These are phyloP conservation scores for Cynanchum wilfordii DNA, from an alignment of 257 asterid species.

Conservation along the genomic window DNA sequence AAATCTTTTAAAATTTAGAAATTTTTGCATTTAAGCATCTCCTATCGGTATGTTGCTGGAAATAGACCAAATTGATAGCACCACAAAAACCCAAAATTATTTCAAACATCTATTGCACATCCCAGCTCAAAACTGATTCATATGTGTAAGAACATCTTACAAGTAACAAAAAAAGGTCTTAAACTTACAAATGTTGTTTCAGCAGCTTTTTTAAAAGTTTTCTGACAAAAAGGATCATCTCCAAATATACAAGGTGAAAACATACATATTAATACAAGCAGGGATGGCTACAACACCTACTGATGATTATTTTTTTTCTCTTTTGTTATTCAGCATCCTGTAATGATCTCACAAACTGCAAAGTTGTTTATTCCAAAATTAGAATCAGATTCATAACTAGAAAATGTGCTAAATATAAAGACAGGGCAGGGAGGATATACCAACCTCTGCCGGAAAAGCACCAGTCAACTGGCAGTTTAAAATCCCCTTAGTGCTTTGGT, in stretches of 20 bases:
- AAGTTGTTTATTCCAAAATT: neutral
- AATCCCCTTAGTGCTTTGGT: slow-evolving; percentile 24
- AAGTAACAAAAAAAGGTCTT: neutral
- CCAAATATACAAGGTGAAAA: neutral
- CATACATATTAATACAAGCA: neutral
- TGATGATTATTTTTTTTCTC: neutral
- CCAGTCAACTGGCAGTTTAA: neutral
- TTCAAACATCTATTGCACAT: neutral
- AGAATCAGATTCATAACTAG: neutral
- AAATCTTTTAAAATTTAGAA: neutral
- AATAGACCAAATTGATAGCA: neutral
- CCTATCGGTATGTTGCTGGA: neutral
- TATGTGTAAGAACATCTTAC: too few relatives aligned
- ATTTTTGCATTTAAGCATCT: neutral
- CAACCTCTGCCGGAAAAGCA: neutral
- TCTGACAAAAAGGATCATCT: neutral
- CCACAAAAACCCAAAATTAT: neutral
- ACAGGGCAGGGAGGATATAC: neutral
- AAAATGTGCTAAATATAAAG: neutral
- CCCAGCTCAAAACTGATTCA: neutral
- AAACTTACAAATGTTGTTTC: neutral
- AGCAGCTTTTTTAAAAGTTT: neutral
- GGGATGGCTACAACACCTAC: neutral
- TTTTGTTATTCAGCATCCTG: neutral
- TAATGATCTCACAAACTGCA: neutral